These are phyloP conservation scores for Physocladia obscura DNA, from an alignment of 192 early-diverging fungal species.

Conservation along the genomic window DNA sequence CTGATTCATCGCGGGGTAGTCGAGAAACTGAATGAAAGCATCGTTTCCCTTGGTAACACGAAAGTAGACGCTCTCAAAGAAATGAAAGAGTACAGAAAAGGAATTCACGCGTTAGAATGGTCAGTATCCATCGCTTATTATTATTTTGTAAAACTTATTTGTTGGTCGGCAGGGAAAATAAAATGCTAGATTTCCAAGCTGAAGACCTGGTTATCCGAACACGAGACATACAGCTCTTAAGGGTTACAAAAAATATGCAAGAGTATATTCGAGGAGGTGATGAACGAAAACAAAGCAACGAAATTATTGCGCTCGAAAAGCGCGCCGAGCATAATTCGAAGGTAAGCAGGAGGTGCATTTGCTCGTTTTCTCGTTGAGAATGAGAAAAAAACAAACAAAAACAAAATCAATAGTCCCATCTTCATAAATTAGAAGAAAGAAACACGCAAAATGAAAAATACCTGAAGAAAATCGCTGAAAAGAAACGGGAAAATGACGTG, in stretches of 20 bases:
- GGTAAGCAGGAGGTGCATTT: not conserved
- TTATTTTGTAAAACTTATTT: too few relatives aligned
- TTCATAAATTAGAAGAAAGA: constrained; percentile 53
- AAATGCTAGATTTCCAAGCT: constrained; percentile 65
- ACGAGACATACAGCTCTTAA: constrained; percentile 59
- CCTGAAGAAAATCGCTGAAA: constrained; percentile 39
- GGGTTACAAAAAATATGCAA: constrained; percentile 67
- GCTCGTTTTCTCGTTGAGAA: too few relatives aligned
- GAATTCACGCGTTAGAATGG: constrained; percentile 67
- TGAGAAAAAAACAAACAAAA: not conserved
- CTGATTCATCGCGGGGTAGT: constrained; percentile 53
- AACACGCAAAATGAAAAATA: constrained; percentile 29
- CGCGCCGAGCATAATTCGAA: constrained; percentile 52
- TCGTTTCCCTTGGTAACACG: constrained; percentile 46
- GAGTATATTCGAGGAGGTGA: constrained; percentile 61
- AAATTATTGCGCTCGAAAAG: constrained; percentile 55
- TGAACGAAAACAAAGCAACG: constrained; percentile 50
- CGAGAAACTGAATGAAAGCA: constrained; percentile 55
- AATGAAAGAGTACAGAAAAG: constrained; percentile 65
- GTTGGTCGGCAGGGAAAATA: constrained; percentile 66
- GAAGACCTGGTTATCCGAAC: constrained; percentile 56
- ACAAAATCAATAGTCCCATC: constrained; percentile 31
- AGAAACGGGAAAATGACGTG: constrained; percentile 44
- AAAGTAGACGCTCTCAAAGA: constrained; percentile 63
- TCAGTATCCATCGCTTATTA: constrained; percentile 25